Evolutionary conservation across 768 basidiomycete genomes (phyloP).

Genomic region (Mycena kentingensis): DNA sequence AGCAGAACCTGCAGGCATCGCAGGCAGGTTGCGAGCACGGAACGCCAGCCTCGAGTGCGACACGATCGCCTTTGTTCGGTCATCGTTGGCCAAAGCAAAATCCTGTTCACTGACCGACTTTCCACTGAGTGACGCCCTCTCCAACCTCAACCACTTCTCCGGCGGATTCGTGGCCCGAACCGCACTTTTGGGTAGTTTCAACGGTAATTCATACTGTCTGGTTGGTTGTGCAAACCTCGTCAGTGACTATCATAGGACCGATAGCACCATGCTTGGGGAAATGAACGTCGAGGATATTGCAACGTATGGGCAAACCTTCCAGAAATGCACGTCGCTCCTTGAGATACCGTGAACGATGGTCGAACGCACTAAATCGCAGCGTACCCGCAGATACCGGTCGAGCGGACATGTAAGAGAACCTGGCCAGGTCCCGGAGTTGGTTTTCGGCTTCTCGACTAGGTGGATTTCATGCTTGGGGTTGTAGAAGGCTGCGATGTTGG

Average conservation of each 20-base stretch:
- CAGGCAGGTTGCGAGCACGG: slow-evolving; percentile 66
- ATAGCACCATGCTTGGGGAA: slow-evolving; percentile 74
- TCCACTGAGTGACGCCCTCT: slow-evolving; percentile 68
- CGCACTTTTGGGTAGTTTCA: no score
- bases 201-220: no score
- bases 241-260: slow-evolving; percentile 70
- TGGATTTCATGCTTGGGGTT: slow-evolving; percentile 65
- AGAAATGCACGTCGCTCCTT: slow-evolving; percentile 75
- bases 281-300: slow-evolving; percentile 71
- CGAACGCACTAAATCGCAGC: slow-evolving; percentile 21
- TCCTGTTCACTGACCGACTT: slow-evolving; percentile 42
- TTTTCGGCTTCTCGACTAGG: slow-evolving; percentile 64
- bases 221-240: slow-evolving; percentile 47
- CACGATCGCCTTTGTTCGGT: slow-evolving; percentile 53
- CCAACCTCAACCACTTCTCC: slow-evolving; percentile 67
- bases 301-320: no score
- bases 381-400: slow-evolving; percentile 72
- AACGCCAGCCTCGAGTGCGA: slow-evolving; percentile 70
- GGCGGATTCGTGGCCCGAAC: slow-evolving; percentile 71
- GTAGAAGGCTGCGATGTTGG: slow-evolving; percentile 66
- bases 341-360: not conserved
- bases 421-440: slow-evolving; percentile 64
- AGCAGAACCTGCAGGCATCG: slow-evolving; percentile 60
- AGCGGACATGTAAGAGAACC: slow-evolving; percentile 64
- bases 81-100: not conserved